Base-by-base conservation (phyloP, 1,139 yeast genomes). In the Arxiozyma telluris region DNA sequence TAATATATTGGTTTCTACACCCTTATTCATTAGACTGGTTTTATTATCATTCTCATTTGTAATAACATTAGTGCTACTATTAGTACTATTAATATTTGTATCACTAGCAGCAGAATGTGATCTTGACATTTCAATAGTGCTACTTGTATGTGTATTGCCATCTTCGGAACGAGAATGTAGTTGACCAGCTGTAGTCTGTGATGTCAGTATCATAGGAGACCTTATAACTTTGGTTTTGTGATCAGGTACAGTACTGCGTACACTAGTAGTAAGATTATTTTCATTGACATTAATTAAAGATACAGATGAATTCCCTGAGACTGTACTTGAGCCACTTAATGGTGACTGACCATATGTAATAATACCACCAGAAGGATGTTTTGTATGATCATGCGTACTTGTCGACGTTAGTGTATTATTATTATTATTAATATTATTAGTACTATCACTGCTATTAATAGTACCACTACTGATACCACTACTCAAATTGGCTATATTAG, bases 251-350 rank as follows among this genome's bases (percentile, higher is more conserved):
- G 22, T 22, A 34, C 3, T 21, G 11, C 41, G 34, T 9, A 30
- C 4, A 34, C 38, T 22, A 4, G 42, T 20, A 46, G 21, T 34
- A 46, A 34, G 30, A 38, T 38, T 46, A 34, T 17, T 49, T 21
- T 49, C 47, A 30, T 7, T 30, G 12, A 41, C 38, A 22, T 46
- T 49, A 18, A 44, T 41, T 21, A 46, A 41, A 9, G 46, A 39
- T 8, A 23, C 47, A 8, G 45, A 41, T n/a, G 50, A 50, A 30
- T 21, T 50, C 15, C 22, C 43, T 17, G 53, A 50, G 21, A 50
- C 8, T 15, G 49, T 47, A 42, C 53, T 50, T 23, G 49, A 39
- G 2, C 47, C 50, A 50, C 53, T 41, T 41, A 45, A 41, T 18
- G 53, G 50, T n/a, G 50, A 51, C n/a, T 41, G 47, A 47, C 44